A percentile compares a stretch with the other conserved stretches of the same genome.
phyloP scores from a whole-genome alignment of 2,329 filamentous ascomycete species.

The Exserohilum turcica region DNA sequence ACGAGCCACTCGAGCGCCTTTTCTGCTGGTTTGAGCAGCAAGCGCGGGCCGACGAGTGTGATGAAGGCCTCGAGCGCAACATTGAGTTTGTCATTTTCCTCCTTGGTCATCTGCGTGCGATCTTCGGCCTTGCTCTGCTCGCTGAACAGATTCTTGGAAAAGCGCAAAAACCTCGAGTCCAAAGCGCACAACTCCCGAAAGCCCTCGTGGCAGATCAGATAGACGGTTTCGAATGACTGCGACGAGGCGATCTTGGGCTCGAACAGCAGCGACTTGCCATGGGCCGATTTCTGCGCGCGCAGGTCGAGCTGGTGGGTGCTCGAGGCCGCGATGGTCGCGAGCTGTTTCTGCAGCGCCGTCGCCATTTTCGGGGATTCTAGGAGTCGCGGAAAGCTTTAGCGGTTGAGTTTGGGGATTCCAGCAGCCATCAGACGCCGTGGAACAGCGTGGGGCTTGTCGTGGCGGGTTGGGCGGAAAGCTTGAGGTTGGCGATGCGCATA shows the following conservation, averaged over 20 bases:
- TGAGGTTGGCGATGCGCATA: conserved; percentile 10
- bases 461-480: conserved; percentile 15
- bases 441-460: conserved; percentile 25
- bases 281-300: conserved; percentile 87
- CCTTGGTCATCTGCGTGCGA: conserved; percentile 77
- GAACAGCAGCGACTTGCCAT: conserved; percentile 95
- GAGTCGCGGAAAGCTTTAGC: background rate
- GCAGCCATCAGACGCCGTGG: conserved; percentile 34
- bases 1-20: conserved; percentile 96
- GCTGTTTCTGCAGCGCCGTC: conserved; percentile 87
- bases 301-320: conserved; percentile 90
- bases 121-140: conserved; percentile 91
- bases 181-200: conserved; percentile 90
- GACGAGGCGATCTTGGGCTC: conserved; percentile 81
- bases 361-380: conserved; percentile 57
- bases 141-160: conserved; percentile 82
- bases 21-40: conserved; percentile 84
- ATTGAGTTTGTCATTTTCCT: conserved; percentile 83
- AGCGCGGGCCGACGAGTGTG: conserved; percentile 72
- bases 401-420: background rate
- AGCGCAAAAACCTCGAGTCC: conserved; percentile 77
- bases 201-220: conserved; percentile 82
- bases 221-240: conserved; percentile 90
- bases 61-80: conserved; percentile 80
- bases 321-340: conserved; percentile 87